phyloP scores from a whole-genome alignment of 2,329 filamentous ascomycete species.

The Lasiodiplodia gonubiensis region DNA sequence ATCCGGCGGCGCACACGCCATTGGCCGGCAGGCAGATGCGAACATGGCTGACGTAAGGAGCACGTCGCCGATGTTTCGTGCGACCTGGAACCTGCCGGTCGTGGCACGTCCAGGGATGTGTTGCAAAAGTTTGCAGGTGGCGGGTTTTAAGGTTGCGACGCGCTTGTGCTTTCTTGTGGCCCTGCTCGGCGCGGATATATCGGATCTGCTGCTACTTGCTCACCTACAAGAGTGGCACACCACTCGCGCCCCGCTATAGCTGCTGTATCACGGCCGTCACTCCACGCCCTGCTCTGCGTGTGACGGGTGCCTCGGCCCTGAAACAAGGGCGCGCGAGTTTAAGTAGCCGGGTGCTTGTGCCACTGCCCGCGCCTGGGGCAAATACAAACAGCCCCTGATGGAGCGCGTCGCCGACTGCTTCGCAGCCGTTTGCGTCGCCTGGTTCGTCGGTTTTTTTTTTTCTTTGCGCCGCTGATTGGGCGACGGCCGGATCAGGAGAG shows the following conservation, averaged over 20 bases:
- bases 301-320: constrained; percentile 7
- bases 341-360: constrained; percentile 2
- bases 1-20: constrained; percentile 8
- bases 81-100: constrained; percentile 18
- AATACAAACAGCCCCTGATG: constrained; percentile 28
- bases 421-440: constrained; percentile 12
- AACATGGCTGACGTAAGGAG: constrained; percentile 25
- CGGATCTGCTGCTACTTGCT: constrained; percentile 10
- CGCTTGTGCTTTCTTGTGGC: neutral
- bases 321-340: constrained; percentile 21
- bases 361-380: neutral
- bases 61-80: constrained; percentile 4
- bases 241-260: constrained; percentile 21
- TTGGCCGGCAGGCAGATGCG: neutral
- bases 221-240: neutral
- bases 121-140: constrained; percentile 21
- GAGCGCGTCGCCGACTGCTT: neutral
- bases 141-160: constrained; percentile 21
- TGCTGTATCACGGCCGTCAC: constrained; percentile 22
- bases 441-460: constrained; percentile 19
- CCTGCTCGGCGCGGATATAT: constrained; percentile 19
- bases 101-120: constrained; percentile 25
- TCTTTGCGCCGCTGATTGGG: constrained; percentile 17
- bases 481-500: constrained; percentile 18
- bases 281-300: constrained; percentile 23